Evolutionary conservation across 768 basidiomycete genomes (phyloP), one percentile per base, ranked within the genome.

Genomic region (Suillus cothurnatus): DNA sequence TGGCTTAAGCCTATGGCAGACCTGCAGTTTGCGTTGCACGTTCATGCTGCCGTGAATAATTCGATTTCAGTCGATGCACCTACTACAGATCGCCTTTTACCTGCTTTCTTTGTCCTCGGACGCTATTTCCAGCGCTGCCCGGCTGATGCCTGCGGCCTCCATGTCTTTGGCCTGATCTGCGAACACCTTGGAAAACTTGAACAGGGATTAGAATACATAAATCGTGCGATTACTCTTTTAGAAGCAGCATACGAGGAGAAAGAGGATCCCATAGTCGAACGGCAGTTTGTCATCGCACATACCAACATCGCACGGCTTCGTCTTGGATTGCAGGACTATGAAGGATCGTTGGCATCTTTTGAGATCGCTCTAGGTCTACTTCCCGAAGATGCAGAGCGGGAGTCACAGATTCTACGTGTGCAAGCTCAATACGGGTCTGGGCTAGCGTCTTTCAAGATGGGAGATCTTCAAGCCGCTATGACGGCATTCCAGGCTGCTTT

Each of bases 161-260:
- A 99, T 72, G 86, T 99, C 21, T 87, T 91, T 63, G 91, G 88
- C 0, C 85, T 99, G 6, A 80, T 98, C 26, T 94, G 91, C 73
- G 97, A 99, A 73, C 84, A 88, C 61, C 79, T 99, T 6, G 91
- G 89, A 15, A 90, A 93, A 45, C 71, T 83, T 34, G 85, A 88
- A 19, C 81, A 87, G 34, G 92, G 88, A 7, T 78, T 82, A 19
- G 76, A 80, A 31, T 78, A 87, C 39, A 81, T 95, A 47, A 75
- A 81, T 39, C 83, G 82, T 34, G 88, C 91, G 1, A 92, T 94
- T 17, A 65, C 76, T 4, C 81, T 95, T 12, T 79, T 99, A n/a
- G 97, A 99, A 75, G 83, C 86, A 2, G 84, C 85, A 32, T 99
- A 97, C 78, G 97, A 99, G 74, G 88, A 91, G 61, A 86, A 85